Percentiles rank a stretch among this genome's conserved stretches.
These are phyloP conservation scores for Tremella yokohamensis DNA, from an alignment of 768 basidiomycete species.

Conservation along the genomic window DNA sequence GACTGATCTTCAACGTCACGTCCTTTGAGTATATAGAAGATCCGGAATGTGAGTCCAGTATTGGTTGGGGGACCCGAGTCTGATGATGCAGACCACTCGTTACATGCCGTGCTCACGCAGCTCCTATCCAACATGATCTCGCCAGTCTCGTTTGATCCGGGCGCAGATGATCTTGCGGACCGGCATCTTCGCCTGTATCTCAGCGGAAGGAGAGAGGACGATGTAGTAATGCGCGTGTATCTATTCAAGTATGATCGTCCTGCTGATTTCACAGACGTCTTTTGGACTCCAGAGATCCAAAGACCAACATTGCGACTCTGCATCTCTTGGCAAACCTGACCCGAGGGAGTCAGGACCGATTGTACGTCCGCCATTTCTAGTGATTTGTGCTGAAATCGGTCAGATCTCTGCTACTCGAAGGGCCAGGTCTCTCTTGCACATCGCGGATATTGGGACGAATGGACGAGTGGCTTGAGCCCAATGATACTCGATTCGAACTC, in stretches of 20 bases:
- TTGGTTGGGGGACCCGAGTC: neutral
- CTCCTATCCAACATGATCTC: slow-evolving; percentile 81
- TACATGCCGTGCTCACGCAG: slow-evolving; percentile 69
- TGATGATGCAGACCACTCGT: slow-evolving; percentile 57
- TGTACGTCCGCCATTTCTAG: slow-evolving; percentile 52
- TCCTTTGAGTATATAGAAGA: slow-evolving; percentile 71
- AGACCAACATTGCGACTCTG: slow-evolving; percentile 61
- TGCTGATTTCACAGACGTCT: slow-evolving; percentile 50
- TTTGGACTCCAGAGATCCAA: slow-evolving; percentile 64
- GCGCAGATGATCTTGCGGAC: slow-evolving; percentile 62
- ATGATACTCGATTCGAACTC: slow-evolving; percentile 68
- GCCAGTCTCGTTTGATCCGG: slow-evolving; percentile 59
- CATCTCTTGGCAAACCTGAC: slow-evolving; percentile 72
- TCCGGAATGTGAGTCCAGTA: slow-evolving; percentile 55
- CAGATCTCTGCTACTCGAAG: slow-evolving; percentile 34
- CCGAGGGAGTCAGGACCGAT: slow-evolving; percentile 58
- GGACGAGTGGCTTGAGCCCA: slow-evolving; percentile 66
- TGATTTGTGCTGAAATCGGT: neutral
- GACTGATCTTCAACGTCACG: slow-evolving; percentile 67
- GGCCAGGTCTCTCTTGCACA: slow-evolving; percentile 57
- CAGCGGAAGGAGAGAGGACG: slow-evolving; percentile 62
- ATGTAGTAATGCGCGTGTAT: slow-evolving; percentile 65
- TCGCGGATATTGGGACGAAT: slow-evolving; percentile 68
- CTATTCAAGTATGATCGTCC: slow-evolving; percentile 46
- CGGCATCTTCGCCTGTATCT: slow-evolving; percentile 58